Conservation (phyloP, 2,329 filamentous ascomycete genomes). For the Epichloe baconii region DNA sequence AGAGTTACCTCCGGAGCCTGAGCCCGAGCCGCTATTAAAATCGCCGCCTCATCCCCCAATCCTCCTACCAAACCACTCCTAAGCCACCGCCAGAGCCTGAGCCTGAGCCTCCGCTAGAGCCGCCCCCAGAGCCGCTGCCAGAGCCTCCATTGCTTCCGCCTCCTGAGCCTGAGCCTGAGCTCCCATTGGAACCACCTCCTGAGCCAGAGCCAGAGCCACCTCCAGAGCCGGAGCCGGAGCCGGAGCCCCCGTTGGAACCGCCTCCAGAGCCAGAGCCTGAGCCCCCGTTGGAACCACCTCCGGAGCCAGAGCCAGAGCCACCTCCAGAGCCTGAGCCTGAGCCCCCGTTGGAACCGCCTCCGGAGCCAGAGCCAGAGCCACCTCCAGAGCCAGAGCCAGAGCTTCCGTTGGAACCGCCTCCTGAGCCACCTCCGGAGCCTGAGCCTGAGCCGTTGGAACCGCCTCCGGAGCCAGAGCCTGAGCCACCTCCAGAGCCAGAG, state of each 20-base stretch:
- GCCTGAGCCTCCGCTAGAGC: background rate
- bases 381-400: background rate
- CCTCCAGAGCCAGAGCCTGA: background rate
- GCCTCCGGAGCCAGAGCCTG: background rate
- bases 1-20: background rate
- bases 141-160: background rate
- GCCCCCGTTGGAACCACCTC: background rate
- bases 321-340: background rate
- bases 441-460: background rate
- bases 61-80: background rate
- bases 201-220: background rate
- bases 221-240: background rate
- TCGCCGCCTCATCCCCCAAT: background rate
- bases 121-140: background rate
- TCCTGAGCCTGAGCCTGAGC: background rate
- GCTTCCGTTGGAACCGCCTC: no score
- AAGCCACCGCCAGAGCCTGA: background rate
- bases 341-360: no score
- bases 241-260: background rate
- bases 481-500: background rate
- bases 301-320: background rate
- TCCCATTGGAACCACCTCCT: no score
- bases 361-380: no score
- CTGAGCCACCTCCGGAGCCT: background rate
- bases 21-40: background rate